phyloP scores from a whole-genome alignment of 176 grass and related monocot genomes.

The Carex cristatella region DNA sequence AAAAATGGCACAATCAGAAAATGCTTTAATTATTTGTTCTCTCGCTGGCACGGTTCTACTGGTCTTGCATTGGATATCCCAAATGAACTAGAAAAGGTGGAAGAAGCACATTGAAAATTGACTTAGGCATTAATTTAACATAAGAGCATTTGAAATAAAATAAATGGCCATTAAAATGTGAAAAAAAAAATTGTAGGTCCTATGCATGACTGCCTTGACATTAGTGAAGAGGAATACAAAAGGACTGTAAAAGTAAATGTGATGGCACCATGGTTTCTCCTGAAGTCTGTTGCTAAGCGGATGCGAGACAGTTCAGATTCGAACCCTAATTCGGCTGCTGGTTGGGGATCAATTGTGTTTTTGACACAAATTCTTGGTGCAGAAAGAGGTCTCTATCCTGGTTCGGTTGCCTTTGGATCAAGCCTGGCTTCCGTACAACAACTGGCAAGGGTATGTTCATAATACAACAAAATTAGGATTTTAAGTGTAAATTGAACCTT shows the following conservation, averaged over 20 bases:
- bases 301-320: slow-evolving; percentile 32
- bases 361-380: slow-evolving; percentile 83
- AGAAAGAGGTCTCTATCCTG: slow-evolving; percentile 82
- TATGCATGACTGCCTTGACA: slow-evolving; percentile 53
- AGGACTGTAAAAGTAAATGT: slow-evolving; percentile 66
- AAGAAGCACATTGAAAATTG: not conserved
- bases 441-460: slow-evolving; percentile 56
- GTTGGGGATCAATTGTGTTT: slow-evolving; percentile 61
- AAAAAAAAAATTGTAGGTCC: slow-evolving; percentile 32
- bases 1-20: not conserved
- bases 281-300: slow-evolving; percentile 49
- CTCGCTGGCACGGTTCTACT: not conserved
- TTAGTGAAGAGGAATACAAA: slow-evolving; percentile 55
- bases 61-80: not conserved
- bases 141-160: not conserved
- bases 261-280: slow-evolving; percentile 69
- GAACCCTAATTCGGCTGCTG: slow-evolving; percentile 28
- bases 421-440: slow-evolving; percentile 82
- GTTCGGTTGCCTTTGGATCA: slow-evolving; percentile 66
- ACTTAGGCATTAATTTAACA: not conserved
- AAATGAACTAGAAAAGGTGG: not conserved
- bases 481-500: not conserved
- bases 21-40: not conserved
- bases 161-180: not conserved
- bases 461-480: not conserved